phyloP scores from a whole-genome alignment of 1,284 basidiomycete genomes.

The Athelia sp. region DNA sequence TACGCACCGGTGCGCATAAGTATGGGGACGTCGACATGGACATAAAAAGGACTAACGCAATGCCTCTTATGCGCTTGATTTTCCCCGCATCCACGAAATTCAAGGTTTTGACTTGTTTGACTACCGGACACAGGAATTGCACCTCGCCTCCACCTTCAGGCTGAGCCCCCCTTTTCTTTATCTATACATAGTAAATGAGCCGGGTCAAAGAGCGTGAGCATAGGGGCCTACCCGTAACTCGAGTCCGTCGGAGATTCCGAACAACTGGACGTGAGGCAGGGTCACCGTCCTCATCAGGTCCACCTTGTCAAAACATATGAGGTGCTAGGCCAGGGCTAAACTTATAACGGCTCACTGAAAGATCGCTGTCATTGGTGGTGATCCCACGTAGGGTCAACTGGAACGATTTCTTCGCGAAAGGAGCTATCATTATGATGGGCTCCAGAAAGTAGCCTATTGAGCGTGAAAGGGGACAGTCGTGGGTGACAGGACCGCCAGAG shows the following conservation, averaged over 20 bases:
- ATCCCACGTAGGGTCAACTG: constrained; percentile 83
- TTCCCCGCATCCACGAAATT: constrained; percentile 91
- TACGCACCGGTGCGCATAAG: constrained; percentile 23
- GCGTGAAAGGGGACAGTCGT: constrained; percentile 85
- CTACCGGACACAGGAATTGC: constrained; percentile 88
- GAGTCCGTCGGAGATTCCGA: constrained; percentile 83
- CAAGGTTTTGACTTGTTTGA: constrained; percentile 86
- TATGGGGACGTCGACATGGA: constrained; percentile 1
- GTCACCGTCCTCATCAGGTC: constrained; percentile 93
- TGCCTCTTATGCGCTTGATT: constrained; percentile 92
- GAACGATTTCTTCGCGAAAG: constrained; percentile 89
- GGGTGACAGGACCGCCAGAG: constrained; percentile 75
- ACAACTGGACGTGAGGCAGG: constrained; percentile 86
- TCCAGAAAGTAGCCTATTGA: constrained; percentile 95
- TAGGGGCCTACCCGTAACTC: constrained; percentile 65
- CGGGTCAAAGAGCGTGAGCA: not conserved
- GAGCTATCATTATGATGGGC: constrained; percentile 84
- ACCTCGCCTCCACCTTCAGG: constrained; percentile 93
- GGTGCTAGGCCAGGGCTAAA: constrained; percentile 8
- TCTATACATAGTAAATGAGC: constrained; percentile 39
- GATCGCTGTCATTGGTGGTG: constrained; percentile 85
- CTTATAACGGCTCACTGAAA: constrained; percentile 58
- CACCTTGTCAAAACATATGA: constrained; percentile 43
- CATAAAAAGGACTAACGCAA: constrained; percentile 62
- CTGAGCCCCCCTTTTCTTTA: constrained; percentile 89